These are phyloP conservation scores for Aspergillus sergii DNA, from an alignment of 2,329 filamentous ascomycete species.

Conservation along the genomic window DNA sequence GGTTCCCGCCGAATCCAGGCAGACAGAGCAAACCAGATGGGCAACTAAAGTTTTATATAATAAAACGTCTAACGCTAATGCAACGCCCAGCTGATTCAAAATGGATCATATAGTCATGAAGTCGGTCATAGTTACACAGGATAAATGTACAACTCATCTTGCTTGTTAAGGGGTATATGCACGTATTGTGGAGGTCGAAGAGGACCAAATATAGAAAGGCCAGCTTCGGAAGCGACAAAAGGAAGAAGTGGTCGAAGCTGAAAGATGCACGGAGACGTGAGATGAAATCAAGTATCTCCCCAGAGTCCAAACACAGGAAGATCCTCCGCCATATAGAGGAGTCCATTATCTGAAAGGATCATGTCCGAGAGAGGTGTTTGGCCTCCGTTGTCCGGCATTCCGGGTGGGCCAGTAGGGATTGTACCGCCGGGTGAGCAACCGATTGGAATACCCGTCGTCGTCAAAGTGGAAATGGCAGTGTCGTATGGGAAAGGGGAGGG, in stretches of 20 bases:
- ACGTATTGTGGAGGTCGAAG: neutral
- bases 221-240: neutral
- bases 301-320: conserved; percentile 36
- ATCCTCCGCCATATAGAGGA: conserved; percentile 39
- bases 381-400: conserved; percentile 19
- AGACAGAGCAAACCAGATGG: neutral
- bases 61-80: neutral
- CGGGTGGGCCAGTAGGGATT: conserved; percentile 22
- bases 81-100: neutral
- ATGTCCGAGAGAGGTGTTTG: conserved; percentile 37
- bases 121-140: neutral
- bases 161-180: neutral
- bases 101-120: neutral
- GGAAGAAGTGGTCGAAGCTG: neutral
- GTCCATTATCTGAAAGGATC: conserved; percentile 35
- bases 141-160: neutral
- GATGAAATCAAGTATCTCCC: conserved; percentile 25
- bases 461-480: conserved; percentile 35
- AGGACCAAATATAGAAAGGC: neutral
- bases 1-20: rapidly evolving
- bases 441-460: conserved; percentile 36
- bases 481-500: conserved; percentile 29
- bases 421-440: conserved; percentile 35
- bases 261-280: neutral
- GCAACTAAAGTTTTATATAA: neutral